Evolutionary conservation across 2,329 filamentous ascomycete genomes (phyloP), one percentile per base, ranked within the genome.

Genomic region (Clonostachys chloroleuca): DNA sequence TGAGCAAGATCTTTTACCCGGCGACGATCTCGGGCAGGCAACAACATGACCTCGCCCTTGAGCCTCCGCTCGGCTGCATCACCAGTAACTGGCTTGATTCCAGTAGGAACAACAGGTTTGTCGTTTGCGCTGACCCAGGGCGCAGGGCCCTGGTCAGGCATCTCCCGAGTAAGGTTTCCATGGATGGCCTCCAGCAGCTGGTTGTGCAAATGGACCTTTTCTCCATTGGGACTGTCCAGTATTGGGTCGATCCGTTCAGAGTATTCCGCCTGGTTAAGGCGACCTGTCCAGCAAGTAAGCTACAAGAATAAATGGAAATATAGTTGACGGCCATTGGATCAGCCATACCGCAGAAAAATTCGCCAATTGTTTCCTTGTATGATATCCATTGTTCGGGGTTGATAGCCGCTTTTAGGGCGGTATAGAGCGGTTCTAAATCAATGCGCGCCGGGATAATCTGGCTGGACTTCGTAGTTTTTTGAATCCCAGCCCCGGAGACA

Each of bases 91-190:
- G 81, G 79, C 60, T 87, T 87, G 54, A 70, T 77, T 52, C 78
- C 77, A 34, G 76, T 68, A 40, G 72, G 73, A 12, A 77, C 67
- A 16, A 75, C 66, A 16, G 82, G 82, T 57, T 87, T 87, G 56
- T 87, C 83, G 58, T 86, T 85, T 47, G 83, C 82, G 62, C 82
- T 86, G 61, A 87, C 84, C 83, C 83, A 87, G 51, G 81, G 80
- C 43, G 84, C 84, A 57, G 84, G 76, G 56, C 83, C 83, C 60
- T 75, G 74, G 53, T 86, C 83, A 49, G 84, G 83, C 72, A 84
- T 80, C 61, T 87, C 84, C 49, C 84, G 72, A 35, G 82, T 86
- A 50, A 86, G 78, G 73, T 87, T 87, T 58, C 77, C 81, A 61
- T 83, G 83, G 56, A 87, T 81, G 47, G 80, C 82, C 48, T 81